Base-by-base conservation (phyloP, 257 asterid genomes). In the Scutellaria minor region DNA sequence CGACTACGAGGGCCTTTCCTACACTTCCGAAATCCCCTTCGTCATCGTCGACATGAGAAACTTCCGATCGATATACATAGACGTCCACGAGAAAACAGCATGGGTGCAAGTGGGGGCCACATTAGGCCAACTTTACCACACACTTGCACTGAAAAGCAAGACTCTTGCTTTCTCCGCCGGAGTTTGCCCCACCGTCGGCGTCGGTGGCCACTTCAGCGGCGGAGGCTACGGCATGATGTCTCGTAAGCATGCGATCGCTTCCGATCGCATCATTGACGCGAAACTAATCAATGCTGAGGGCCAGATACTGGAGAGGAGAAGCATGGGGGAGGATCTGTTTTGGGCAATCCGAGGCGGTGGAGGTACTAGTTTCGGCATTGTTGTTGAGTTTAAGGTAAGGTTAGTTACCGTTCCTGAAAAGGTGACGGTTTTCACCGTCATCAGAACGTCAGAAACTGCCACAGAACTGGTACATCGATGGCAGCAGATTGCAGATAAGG, bases 401-500 rank as follows among this genome's bases (percentile, higher is more conserved):
- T 4, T 71, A 4, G 75, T 58, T 4, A 46, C 68, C 3, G 68
- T 71, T 8, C 68, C 75, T 1, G 75, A 71, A 46, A 71, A 5
- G 3, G 75, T 71, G 3, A 71, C 75, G 18, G 68, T 58, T 27
- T 71, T 58, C 68, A 71, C 58, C 68, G 68, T 58, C 40, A 58
- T 60, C 3, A 42, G 68, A 31, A 71, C 75, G 5, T 6, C 53
- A 40, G 68, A 55, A 2, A 42, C 18, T 3, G 75, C 59, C 13
- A 45, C 48, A 45, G 48, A 70, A 37, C 46, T 86, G 6, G 70
- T 86, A 1, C 51, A 78, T 74, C 66, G 37, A 50, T 86, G 88
- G 87, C 91, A 83, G 61, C 15, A 71, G 45, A 56, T 86, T 7
- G 84, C 88, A 1, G 74, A 80, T 9, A 76, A 80, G 8, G 58